Conservation (phyloP, 192 early-diverging fungal species). For the Hyaloraphidium curvatum region DNA sequence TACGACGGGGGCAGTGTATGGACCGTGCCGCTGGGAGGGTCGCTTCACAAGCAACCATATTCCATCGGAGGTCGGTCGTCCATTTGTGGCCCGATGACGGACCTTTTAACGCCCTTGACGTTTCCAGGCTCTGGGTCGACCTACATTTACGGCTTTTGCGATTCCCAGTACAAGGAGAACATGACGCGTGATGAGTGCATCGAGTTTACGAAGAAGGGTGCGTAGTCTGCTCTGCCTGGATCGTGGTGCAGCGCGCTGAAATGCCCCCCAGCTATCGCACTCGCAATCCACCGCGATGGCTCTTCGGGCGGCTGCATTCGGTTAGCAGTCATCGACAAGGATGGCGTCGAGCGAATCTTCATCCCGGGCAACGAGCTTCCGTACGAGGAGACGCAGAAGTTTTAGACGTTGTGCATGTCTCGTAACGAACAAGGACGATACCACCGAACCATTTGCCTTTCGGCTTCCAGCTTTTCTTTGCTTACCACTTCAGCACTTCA, state of each 20-base stretch:
- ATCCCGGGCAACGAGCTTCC: conserved; percentile 55
- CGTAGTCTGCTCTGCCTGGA: conserved; percentile 7
- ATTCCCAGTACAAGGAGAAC: conserved; percentile 52
- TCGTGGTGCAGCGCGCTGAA: not conserved
- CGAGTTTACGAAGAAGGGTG: conserved; percentile 86
- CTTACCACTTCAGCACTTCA: no score
- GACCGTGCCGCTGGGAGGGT: conserved; percentile 79
- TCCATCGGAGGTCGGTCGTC: conserved; percentile 48
- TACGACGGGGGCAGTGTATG: conserved; percentile 73
- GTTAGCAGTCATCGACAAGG: conserved; percentile 76
- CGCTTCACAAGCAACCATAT: conserved; percentile 77
- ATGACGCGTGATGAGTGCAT: conserved; percentile 79
- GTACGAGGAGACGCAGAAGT: no score
- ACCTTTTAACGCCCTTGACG: not conserved
- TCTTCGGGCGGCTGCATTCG: conserved; percentile 93
- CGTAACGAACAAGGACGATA: no score
- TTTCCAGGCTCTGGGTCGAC: conserved; percentile 64
- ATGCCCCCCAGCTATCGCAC: conserved; percentile 45
- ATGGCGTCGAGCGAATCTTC: conserved; percentile 74
- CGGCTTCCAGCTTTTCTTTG: no score
- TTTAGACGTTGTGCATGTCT: no score
- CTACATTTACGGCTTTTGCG: conserved; percentile 98
- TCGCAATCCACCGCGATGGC: conserved; percentile 91
- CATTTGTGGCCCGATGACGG: not conserved
- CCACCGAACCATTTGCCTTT: no score